These are phyloP conservation scores for Botrytis porri DNA, from an alignment of 2,329 filamentous ascomycete genomes.

Conservation along the genomic window DNA sequence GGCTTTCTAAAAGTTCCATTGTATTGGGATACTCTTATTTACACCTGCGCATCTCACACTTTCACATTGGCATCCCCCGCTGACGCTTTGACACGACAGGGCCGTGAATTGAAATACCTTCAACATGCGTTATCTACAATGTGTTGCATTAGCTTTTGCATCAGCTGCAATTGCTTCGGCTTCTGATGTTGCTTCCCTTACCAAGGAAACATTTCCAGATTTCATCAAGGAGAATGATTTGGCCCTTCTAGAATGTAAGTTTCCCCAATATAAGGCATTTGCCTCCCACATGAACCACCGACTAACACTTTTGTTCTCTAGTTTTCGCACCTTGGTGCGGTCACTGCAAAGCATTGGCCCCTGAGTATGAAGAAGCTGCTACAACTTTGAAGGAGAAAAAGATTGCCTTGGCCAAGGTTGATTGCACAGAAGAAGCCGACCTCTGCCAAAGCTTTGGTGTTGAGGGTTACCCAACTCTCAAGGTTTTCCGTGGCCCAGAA, in stretches of 20 bases:
- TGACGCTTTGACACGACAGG: constrained; percentile 24
- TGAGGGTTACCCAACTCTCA: constrained; percentile 97
- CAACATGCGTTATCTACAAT: constrained; percentile 37
- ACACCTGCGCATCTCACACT: background rate
- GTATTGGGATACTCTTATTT: background rate
- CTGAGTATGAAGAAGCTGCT: constrained; percentile 85
- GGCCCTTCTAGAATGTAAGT: constrained; percentile 89
- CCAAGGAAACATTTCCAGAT: constrained; percentile 79
- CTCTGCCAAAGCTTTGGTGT: constrained; percentile 89
- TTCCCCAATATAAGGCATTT: background rate
- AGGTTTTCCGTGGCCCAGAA: constrained; percentile 92
- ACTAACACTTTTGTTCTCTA: constrained; percentile 39
- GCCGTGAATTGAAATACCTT: constrained; percentile 15
- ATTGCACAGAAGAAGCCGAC: constrained; percentile 92
- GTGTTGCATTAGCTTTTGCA: constrained; percentile 36
- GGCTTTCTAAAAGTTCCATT: background rate
- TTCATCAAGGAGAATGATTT: constrained; percentile 85
- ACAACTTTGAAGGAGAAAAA: constrained; percentile 84
- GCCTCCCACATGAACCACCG: constrained; percentile 11
- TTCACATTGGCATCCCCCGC: background rate
- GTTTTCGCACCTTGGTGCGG: constrained; percentile 74
- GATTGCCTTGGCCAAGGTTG: constrained; percentile 80
- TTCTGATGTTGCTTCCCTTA: constrained; percentile 83
- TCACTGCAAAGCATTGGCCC: constrained; percentile 97
- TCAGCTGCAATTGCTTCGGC: constrained; percentile 56